These are phyloP conservation scores for Candida nitratophila DNA, from an alignment of 805 yeast genomes.

Conservation along the genomic window DNA sequence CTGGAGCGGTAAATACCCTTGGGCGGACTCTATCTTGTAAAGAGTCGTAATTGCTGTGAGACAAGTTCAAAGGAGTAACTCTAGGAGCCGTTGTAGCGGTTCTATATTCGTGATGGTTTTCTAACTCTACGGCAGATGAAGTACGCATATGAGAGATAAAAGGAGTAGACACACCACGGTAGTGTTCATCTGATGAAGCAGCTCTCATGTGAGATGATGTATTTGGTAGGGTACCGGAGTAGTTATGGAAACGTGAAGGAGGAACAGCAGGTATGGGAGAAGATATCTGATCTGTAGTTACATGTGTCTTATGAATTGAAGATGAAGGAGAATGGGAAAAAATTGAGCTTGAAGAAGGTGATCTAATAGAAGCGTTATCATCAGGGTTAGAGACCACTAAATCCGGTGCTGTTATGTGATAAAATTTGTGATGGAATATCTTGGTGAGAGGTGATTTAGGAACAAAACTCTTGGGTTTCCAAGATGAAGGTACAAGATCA, in stretches of 20 bases:
- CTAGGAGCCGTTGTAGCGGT: too few species aligned
- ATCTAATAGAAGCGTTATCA: neutral
- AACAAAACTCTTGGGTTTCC: conserved; percentile 5
- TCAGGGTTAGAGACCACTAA: neutral
- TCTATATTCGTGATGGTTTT: too few species aligned
- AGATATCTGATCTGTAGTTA: neutral
- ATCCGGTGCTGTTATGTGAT: conserved; percentile 15
- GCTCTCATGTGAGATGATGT: neutral
- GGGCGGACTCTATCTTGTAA: conserved; percentile 1
- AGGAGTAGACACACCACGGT: neutral
- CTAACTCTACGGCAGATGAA: neutral
- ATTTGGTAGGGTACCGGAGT: neutral
- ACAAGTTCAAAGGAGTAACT: too few species aligned
- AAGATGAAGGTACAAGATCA: conserved; percentile 7
- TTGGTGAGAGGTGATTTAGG: conserved; percentile 18
- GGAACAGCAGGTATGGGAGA: neutral
- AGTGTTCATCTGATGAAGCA: neutral
- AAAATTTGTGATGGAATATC: conserved; percentile 12
- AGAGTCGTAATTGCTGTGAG: too few species aligned
- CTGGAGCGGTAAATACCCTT: conserved; percentile 1
- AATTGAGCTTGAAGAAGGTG: neutral
- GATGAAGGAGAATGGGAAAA: neutral
- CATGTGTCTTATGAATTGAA: neutral
- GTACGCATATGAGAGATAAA: neutral
- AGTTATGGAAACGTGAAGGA: neutral